Evolutionary conservation across 2,329 filamentous ascomycete species (phyloP).

Genomic region (Beauveria sp.): DNA sequence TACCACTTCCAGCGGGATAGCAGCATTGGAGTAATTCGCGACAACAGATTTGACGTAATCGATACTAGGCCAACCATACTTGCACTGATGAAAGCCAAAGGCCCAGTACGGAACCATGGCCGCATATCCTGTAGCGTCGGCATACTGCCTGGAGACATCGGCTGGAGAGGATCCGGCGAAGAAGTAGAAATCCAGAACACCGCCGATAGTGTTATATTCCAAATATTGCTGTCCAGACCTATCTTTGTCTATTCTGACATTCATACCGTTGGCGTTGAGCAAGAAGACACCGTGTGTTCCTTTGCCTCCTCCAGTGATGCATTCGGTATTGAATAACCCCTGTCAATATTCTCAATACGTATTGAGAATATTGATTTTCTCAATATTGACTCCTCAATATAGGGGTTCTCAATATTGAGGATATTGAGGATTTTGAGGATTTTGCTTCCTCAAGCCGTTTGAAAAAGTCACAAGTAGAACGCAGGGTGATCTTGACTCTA

Average conservation of each 20-base stretch:
- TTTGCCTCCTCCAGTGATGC: too few species aligned
- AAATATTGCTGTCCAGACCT: constrained; percentile 58
- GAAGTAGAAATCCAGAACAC: constrained; percentile 67
- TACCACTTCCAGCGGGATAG: constrained; percentile 66
- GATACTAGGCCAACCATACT: constrained; percentile 57
- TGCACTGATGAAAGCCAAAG: constrained; percentile 54
- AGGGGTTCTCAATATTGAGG: too few species aligned
- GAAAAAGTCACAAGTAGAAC: too few species aligned
- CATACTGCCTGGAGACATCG: constrained; percentile 52
- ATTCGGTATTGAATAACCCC: too few species aligned
- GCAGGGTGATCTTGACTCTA: too few species aligned
- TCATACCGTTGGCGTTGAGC: constrained; percentile 69
- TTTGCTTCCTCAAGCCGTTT: too few species aligned
- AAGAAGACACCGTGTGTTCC: constrained; percentile 60
- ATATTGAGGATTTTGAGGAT: too few species aligned
- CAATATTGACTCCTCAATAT: too few species aligned
- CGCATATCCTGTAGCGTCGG: constrained; percentile 47
- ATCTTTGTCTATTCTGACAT: constrained; percentile 63
- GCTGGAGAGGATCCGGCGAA: constrained; percentile 50
- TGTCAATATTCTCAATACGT: too few species aligned
- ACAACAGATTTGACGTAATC: constrained; percentile 62
- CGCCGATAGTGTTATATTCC: constrained; percentile 73
- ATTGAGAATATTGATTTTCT: too few species aligned
- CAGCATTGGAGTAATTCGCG: constrained; percentile 54
- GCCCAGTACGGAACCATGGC: constrained; percentile 59